These are phyloP conservation scores for Juncus inflexus DNA, from an alignment of 176 grass and related monocot genomes.

Conservation along the genomic window DNA sequence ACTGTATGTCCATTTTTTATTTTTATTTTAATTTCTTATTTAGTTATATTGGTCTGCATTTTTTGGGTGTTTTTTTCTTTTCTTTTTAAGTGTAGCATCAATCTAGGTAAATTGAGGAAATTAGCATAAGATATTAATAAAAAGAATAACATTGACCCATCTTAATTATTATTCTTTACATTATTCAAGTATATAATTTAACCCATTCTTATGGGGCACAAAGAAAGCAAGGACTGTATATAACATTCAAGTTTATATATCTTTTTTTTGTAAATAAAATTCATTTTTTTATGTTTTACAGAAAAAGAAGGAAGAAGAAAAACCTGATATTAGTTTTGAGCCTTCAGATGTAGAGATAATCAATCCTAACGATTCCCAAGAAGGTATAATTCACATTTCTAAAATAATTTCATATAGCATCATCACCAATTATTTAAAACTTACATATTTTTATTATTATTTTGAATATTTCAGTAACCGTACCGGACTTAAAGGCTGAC, in stretches of 20 bases:
- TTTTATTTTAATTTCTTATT: slow-evolving; percentile 12
- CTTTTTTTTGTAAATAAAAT: not conserved
- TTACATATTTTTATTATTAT: slow-evolving; percentile 16
- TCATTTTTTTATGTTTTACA: slow-evolving; percentile 20
- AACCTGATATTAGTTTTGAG: slow-evolving; percentile 32
- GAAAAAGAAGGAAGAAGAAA: slow-evolving; percentile 60
- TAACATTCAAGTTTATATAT: not conserved
- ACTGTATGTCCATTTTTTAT: slow-evolving; percentile 28
- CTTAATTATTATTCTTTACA: too few relatives aligned
- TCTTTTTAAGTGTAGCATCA: too few relatives aligned
- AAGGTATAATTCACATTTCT: slow-evolving; percentile 44
- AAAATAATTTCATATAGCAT: not conserved
- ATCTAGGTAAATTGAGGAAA: too few relatives aligned
- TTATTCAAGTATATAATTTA: too few relatives aligned
- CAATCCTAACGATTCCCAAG: slow-evolving; percentile 29
- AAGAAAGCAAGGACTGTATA: too few relatives aligned
- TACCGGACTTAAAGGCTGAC: slow-evolving; percentile 34
- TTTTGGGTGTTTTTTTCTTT: not conserved
- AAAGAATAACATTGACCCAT: too few relatives aligned
- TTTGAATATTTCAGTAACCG: not conserved
- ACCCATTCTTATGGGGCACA: too few relatives aligned
- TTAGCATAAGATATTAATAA: too few relatives aligned
- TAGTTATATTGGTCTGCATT: not conserved
- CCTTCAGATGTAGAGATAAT: slow-evolving; percentile 31
- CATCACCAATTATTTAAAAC: slow-evolving; percentile 2